A percentile compares a stretch with the other conserved stretches of the same genome.
phyloP scores from a whole-genome alignment of 495 filamentous ascomycete species.

The Patellaria atrata region DNA sequence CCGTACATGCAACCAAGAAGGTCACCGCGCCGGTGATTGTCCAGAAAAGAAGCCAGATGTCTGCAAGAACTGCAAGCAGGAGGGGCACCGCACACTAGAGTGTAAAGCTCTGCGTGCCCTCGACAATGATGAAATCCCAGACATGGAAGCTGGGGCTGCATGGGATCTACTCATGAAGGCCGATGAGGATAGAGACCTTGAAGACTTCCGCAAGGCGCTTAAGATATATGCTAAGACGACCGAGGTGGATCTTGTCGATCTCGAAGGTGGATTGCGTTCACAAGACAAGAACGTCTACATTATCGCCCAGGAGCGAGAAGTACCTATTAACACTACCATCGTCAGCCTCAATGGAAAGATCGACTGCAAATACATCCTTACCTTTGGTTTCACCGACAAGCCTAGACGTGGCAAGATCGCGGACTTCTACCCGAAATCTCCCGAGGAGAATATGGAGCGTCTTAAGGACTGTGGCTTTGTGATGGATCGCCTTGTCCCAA shows the following conservation, averaged over 20 bases:
- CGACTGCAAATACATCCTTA: conserved; percentile 59
- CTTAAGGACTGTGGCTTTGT: conserved; percentile 57
- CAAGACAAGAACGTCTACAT: conserved; percentile 51
- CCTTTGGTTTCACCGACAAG: conserved; percentile 48
- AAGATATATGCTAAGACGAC: conserved; percentile 60
- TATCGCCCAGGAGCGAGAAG: conserved; percentile 53
- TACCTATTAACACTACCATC: conserved; percentile 48
- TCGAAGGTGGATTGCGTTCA: conserved; percentile 60
- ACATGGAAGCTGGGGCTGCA: conserved; percentile 46
- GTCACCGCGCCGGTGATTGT: conserved; percentile 58
- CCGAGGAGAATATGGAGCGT: conserved; percentile 61
- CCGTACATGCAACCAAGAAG: conserved; percentile 53
- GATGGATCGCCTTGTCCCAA: conserved; percentile 48
- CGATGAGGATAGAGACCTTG: conserved; percentile 50
- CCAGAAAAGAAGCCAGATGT: conserved; percentile 45
- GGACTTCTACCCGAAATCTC: conserved; percentile 47
- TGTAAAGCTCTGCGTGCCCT: conserved; percentile 61
- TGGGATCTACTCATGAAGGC: conserved; percentile 55
- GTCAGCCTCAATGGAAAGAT: conserved; percentile 76
- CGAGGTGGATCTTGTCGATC: conserved; percentile 50
- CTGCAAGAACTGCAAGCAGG: conserved; percentile 63
- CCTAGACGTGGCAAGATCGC: conserved; percentile 45
- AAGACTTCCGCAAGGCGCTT: conserved; percentile 32
- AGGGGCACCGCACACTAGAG: conserved; percentile 50
- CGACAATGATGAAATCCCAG: conserved; percentile 44